These are phyloP conservation scores for Cytospora paraplurivora DNA, from an alignment of 2,329 filamentous ascomycete genomes.

Conservation along the genomic window DNA sequence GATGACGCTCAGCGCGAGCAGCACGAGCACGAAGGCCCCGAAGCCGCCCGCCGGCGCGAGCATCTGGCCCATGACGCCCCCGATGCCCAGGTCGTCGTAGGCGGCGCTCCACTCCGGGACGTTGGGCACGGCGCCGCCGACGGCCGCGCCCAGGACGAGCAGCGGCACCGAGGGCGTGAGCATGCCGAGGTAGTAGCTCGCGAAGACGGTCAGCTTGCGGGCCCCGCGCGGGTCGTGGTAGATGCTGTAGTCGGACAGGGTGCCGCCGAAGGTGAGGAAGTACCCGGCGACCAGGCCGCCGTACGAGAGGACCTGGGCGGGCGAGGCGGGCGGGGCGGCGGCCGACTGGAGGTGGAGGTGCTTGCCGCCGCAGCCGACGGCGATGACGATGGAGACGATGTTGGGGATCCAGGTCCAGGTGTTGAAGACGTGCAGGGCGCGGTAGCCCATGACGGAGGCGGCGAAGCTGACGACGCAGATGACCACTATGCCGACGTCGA, in stretches of 20 bases:
- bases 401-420: constrained; percentile 60
- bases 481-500: constrained; percentile 60
- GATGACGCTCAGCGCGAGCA: constrained; percentile 48
- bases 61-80: constrained; percentile 51
- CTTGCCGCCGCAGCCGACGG: constrained; percentile 55
- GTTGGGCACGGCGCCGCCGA: constrained; percentile 52
- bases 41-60: constrained; percentile 48
- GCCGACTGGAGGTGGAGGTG: constrained; percentile 51
- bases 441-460: constrained; percentile 58
- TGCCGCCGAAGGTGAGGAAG: constrained; percentile 54
- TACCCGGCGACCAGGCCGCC: constrained; percentile 53
- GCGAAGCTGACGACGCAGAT: constrained; percentile 54
- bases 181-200: constrained; percentile 56
- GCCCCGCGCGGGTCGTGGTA: constrained; percentile 49
- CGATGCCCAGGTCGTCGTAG: constrained; percentile 45
- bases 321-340: constrained; percentile 41
- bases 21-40: constrained; percentile 49
- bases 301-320: constrained; percentile 46
- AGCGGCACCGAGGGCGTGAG: constrained; percentile 52
- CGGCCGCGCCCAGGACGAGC: constrained; percentile 52
- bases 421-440: constrained; percentile 55
- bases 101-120: constrained; percentile 45
- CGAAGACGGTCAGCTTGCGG: constrained; percentile 43
- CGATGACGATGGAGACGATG: constrained; percentile 53
- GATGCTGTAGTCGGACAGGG: constrained; percentile 59